Base-by-base conservation (phyloP, 805 yeast genomes). In the Suhomyces tanzawaensis region DNA sequence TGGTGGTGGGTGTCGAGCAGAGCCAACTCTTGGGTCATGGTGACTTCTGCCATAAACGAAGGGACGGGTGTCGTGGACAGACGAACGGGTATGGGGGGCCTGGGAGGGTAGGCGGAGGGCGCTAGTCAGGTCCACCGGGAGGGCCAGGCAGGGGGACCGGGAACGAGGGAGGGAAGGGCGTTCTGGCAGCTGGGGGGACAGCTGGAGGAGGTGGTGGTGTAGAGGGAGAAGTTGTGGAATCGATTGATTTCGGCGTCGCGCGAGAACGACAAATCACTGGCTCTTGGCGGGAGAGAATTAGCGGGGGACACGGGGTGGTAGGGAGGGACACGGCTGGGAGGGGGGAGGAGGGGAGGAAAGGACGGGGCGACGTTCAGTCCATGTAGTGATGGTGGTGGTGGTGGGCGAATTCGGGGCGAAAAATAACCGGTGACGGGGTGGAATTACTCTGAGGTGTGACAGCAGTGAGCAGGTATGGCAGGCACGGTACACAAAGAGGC, bases 11-110 rank as follows among this genome's bases (percentile, higher is more conserved):
- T 16, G 30, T 13, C 17, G 7, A 4, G 4, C 7, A 16, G 6
- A 12, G 23, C 19, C 17, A 27, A 16, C 4, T 33, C 36, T 8
- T 33, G 36, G 29, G 36, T 24, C 36, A 33, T 33, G 29, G 23
- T 33, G 23, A 24, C 24, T 13, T 33, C 29, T 17, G 36, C 16
- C 36, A 33, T 33, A 4, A 33, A 25, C 11, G 27, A 18, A 27
- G 4, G 18, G 18, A 14, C 7, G 12, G 19, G 19, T 7, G 30
- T 27, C 11, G 30, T 16, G 30, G 5, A 14, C 18, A 6, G 19
- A 7, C 8, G 16, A 18, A 7, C 18, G 30, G 19, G 7, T 13
- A 14, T 7, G 9, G 19, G 12, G 17, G 14, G 28, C 14, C 24
- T 7, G 24, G 28, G 13, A 25, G 28, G 7, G 13, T 25, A 7